These are phyloP conservation scores for Apophysomyces sp. DNA, from an alignment of 371 early-diverging fungal genomes.

Conservation along the genomic window DNA sequence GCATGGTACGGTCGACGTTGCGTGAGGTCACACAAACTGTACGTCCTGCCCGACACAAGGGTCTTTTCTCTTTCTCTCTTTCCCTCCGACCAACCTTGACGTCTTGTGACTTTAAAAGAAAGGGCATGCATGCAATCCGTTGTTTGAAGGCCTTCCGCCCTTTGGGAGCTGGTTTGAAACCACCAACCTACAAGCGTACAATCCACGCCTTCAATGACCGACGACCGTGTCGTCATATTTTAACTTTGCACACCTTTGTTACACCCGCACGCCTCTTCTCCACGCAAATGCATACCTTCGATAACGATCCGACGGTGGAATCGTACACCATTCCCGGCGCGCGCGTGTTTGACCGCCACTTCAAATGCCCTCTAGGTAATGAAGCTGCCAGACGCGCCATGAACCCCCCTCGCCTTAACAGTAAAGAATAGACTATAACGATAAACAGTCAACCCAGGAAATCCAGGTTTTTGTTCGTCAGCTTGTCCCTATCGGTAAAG, in stretches of 20 bases:
- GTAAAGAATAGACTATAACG: constrained; percentile 37
- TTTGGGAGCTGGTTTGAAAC: too few relatives aligned
- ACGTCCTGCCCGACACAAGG: too few relatives aligned
- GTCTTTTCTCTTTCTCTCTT: too few relatives aligned
- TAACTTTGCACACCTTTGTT: background rate
- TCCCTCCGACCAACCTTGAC: too few relatives aligned
- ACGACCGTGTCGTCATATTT: background rate
- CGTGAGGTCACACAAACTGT: too few relatives aligned
- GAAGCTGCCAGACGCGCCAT: background rate
- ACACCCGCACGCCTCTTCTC: background rate
- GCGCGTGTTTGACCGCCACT: constrained; percentile 59
- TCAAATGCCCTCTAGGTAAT: constrained; percentile 55
- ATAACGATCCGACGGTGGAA: constrained; percentile 41
- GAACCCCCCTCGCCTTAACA: too few relatives aligned
- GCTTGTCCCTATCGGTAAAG: constrained; percentile 53
- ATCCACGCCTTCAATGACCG: background rate
- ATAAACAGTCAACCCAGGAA: constrained; percentile 21
- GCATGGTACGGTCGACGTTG: too few relatives aligned
- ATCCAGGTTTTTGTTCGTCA: constrained; percentile 62
- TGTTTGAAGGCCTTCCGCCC: too few relatives aligned
- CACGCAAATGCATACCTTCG: background rate
- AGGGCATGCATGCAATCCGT: too few relatives aligned
- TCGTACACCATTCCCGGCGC: constrained; percentile 58
- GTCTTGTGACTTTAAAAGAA: too few relatives aligned
- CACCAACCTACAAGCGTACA: too few relatives aligned